Evolutionary conservation across 805 yeast species (phyloP), one percentile per base, ranked within the genome.

Genomic region (Cyberlindnera petersonii): DNA sequence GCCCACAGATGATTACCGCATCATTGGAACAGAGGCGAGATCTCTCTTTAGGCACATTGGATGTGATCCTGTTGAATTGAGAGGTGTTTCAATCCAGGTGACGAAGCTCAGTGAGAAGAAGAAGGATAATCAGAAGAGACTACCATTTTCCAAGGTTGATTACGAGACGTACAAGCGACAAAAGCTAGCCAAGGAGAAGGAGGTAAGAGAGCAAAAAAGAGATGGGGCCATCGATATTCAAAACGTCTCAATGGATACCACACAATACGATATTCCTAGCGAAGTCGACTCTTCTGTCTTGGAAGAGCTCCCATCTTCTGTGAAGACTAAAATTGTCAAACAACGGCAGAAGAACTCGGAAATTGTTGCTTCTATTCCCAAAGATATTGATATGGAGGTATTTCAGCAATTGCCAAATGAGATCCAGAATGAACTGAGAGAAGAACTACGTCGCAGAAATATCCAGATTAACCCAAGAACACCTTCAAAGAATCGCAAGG

Each of bases 41-140:
- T 64, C 74, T 10, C 58, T 85, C 14, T 74, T 74, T 48, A 61
- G 86, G 38, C 63, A 71, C 40, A 43, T 85, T 26, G 71, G 72
- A 23, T 71, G 84, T 33, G 80, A 82, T 1, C 81, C 85, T 0
- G 54, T 56, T 11, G 95, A 86, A 26, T 59, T 89, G 9, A 64
- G 97, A 34, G 97, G 97, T 0, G 61, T 91, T 4, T 82, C 94
- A 0, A 66, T 91, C 1, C 83, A 79, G 20, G 68, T 87, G 62
- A 69, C 72, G 7, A 77, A 76, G 47, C 64, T 89, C 24, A 65
- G 65, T n/a, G 69, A 44, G 18, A 53, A 50, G 26, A 50, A 47
- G 18, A 48, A 50, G 5, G 47, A 43, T 2, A 56, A 50, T 26
- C 70, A 67, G 39, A 59, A 53, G 55, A 58, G 55, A 26, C 44